Evolutionary conservation across 352 stramenopile genomes (phyloP), one percentile per base, ranked within the genome.

Genomic region (Pilasporangium apinafurcum): DNA sequence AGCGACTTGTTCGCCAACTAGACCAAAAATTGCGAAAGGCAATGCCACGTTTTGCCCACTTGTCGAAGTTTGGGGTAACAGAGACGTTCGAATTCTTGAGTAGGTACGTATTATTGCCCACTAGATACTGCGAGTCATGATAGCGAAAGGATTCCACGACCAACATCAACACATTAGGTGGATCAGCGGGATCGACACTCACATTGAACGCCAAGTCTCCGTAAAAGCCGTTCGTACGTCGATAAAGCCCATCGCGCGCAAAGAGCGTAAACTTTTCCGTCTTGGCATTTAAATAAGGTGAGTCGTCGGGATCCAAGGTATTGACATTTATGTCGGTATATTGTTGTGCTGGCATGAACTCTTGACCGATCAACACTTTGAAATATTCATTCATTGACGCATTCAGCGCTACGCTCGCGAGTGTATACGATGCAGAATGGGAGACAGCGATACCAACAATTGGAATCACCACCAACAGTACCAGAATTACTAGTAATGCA

Each of bases 21-120:
- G 72, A 85, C 68, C 72, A 85, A 31, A 82, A 52, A 27, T 82
- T 84, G 8, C 38, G 55, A 38, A 84, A 69, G 1, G 65, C 63
- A 8, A 84, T 47, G 21, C 66, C 66, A 4, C 63, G 59, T 17
- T 63, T 62, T 2, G 71, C 65, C 57, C 64, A 84, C 28, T 40
- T 44, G 25, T 84, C 65, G 14, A 82, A 82, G 9, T 71, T 56
- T 0, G 65, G 68, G 4, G 68, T 80, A 2, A 82, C 39, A 0
- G 63, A 69, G 44, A 85, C 18, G 43, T 82, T 73, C 7, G 58
- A 39, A 33, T 56, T 25, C 29, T 56, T 45, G 17, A 37, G 21
- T 22, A 44, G n/a, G 30, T 48, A 42, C 9, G 44, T 51, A 8
- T 63, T 55, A 20, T 81, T 59, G 0, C 55, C 68, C 0, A 76